Evolutionary conservation across 192 early-diverging fungal species (phyloP).

Genomic region (Entomortierella beljakovae): DNA sequence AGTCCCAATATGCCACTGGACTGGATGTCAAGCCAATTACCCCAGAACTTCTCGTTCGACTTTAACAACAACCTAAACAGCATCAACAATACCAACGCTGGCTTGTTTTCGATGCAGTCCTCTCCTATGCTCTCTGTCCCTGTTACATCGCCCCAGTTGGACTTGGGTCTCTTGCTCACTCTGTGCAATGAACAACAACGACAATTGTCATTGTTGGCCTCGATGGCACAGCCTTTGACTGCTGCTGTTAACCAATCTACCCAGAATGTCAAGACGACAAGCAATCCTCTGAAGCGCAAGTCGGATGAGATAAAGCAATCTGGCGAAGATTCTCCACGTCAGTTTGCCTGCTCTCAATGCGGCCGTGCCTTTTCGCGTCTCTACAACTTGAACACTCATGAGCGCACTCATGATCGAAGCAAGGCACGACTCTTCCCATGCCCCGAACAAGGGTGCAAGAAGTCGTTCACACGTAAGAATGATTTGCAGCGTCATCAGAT

Average conservation of each 20-base stretch:
- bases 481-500: conserved; percentile 78
- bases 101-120: conserved; percentile 2
- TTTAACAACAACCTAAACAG: conserved; percentile 13
- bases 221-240: neutral
- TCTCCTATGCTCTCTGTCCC: conserved; percentile 8
- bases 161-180: conserved; percentile 33
- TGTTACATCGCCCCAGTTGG: conserved; percentile 38
- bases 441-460: conserved; percentile 63
- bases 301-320: conserved; percentile 28
- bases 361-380: conserved; percentile 77
- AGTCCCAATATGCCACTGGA: conserved; percentile 22
- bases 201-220: neutral
- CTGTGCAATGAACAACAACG: conserved; percentile 31
- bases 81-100: neutral
- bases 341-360: conserved; percentile 72
- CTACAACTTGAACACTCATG: conserved; percentile 86
- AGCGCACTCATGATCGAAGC: conserved; percentile 72
- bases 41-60: conserved; percentile 42
- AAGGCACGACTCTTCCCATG: conserved; percentile 70
- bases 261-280: neutral
- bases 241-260: neutral
- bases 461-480: conserved; percentile 81
- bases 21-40: conserved; percentile 18
- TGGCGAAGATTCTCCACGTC: conserved; percentile 39
- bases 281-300: conserved; percentile 50